phyloP scores from a whole-genome alignment of 2,329 filamentous ascomycete genomes.

The Didymella lethalis region DNA sequence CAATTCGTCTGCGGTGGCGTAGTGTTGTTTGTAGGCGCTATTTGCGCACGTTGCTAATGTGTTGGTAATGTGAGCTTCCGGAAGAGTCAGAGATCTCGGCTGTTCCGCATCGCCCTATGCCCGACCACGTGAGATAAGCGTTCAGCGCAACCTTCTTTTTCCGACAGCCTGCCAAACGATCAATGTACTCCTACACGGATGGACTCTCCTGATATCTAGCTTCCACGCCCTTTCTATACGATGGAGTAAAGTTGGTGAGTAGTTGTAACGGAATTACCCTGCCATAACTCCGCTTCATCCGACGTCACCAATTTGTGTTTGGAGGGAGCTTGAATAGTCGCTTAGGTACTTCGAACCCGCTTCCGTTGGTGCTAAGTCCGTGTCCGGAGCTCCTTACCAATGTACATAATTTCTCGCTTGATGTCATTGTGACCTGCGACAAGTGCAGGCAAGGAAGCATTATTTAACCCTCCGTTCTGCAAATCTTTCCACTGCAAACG shows the following conservation, averaged over 20 bases:
- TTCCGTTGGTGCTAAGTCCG: constrained; percentile 7
- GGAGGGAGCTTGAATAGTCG: neutral
- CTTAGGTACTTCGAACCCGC: neutral
- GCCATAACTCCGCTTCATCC: constrained; percentile 7
- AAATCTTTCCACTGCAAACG: neutral
- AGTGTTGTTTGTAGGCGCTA: constrained; percentile 2
- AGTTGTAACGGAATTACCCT: neutral
- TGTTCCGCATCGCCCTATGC: constrained; percentile 12
- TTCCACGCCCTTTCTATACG: neutral
- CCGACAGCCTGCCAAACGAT: neutral
- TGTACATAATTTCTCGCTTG: constrained; percentile 1
- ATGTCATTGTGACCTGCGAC: neutral
- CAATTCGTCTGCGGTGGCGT: constrained; percentile 23
- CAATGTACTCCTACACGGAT: neutral
- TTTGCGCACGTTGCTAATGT: constrained; percentile 6
- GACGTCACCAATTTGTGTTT: constrained; percentile 9
- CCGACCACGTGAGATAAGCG: constrained; percentile 10
- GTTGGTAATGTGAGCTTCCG: constrained; percentile 19
- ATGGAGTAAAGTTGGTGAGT: neutral
- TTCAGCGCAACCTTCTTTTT: neutral
- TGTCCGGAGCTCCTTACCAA: neutral
- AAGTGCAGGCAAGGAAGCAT: neutral
- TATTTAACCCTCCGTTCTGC: neutral
- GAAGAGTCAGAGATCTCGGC: constrained; percentile 10
- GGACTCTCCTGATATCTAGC: neutral